Base-by-base conservation (phyloP, 768 basidiomycete species). In the Pleurotus giganteus region DNA sequence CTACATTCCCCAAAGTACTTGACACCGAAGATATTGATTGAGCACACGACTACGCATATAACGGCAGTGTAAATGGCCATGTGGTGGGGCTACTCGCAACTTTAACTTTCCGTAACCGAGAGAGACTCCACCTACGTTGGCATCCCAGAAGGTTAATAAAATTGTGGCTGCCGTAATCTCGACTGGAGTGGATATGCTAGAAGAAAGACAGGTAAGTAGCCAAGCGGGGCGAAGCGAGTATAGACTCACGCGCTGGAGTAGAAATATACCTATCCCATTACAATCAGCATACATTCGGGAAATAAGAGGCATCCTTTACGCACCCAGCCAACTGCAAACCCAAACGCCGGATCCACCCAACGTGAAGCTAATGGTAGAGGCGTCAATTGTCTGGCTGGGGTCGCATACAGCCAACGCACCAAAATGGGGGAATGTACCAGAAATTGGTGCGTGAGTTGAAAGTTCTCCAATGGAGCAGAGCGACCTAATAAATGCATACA, bases 341-440 rank as follows among this genome's bases (percentile, higher is more conserved):
- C 82, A 34, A 82, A 68, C 31, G 81, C 80, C 24, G 79, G 78
- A 61, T 83, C 80, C 15, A 83, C 80, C 79, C 79, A 82, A 49
- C 80, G 71, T 17, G 75, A 69, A 54, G 79, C 82, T 81, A 46
- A 21, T 4, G 13, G 45, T 28, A 39, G 27, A 49, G 19, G n/a
- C n/a, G 17, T 41, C 5, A 32, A 43, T 17, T 5, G n/a, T 17
- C 6, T 24, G n/a, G 42, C 27, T n/a, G 31, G 17, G 21, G 27
- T 19, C 3, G 15, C 15, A 34, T 29, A 52, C 31, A n/a, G 3
- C 51, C 26, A 19, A 53, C 73, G 4, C 46, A 78, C 81, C 83
- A 66, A 79, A 89, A 67, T 88, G 86, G 19, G 87, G 85, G 65
- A 88, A 89, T 0, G 86, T 84, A 17, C 89, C 89, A 3, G 88